phyloP scores from a whole-genome alignment of 169 alveolate species.

The Toxoplasma gondii region DNA sequence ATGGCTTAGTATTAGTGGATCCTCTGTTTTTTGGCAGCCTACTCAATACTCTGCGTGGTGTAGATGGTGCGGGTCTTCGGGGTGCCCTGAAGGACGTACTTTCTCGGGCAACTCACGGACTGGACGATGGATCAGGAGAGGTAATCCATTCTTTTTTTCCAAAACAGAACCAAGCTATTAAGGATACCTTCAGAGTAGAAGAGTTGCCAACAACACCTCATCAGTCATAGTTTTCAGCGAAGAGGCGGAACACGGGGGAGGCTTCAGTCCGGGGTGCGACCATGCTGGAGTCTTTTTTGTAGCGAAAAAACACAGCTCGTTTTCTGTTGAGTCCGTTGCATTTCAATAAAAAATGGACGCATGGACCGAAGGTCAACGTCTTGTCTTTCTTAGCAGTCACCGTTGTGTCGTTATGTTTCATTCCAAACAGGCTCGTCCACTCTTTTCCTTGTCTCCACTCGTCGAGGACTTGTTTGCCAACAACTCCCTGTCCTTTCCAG shows the following conservation, averaged over 20 bases:
- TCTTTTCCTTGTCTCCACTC: constrained; percentile 12
- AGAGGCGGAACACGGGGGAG: too few relatives aligned
- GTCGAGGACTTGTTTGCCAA: constrained; percentile 15
- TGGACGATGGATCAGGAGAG: not conserved
- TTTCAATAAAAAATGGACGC: too few relatives aligned
- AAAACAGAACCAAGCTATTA: too few relatives aligned
- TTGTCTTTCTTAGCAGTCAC: not conserved
- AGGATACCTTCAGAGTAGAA: too few relatives aligned
- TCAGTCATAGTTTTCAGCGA: too few relatives aligned
- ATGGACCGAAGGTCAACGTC: too few relatives aligned
- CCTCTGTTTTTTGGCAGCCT: not conserved
- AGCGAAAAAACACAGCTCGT: too few relatives aligned
- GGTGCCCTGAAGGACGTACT: not conserved
- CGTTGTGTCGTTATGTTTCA: not conserved
- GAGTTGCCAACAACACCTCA: too few relatives aligned
- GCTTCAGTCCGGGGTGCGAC: too few relatives aligned
- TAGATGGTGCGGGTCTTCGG: not conserved
- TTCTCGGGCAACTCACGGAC: not conserved
- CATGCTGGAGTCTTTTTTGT: too few relatives aligned
- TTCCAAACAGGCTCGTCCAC: not conserved
- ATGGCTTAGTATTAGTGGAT: constrained; percentile 1
- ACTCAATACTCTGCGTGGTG: not conserved
- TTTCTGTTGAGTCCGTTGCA: too few relatives aligned
- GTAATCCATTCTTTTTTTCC: not conserved
- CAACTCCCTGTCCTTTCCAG: not conserved